These are phyloP conservation scores for Thyridium curvatum DNA, from an alignment of 2,329 filamentous ascomycete genomes.

Conservation along the genomic window DNA sequence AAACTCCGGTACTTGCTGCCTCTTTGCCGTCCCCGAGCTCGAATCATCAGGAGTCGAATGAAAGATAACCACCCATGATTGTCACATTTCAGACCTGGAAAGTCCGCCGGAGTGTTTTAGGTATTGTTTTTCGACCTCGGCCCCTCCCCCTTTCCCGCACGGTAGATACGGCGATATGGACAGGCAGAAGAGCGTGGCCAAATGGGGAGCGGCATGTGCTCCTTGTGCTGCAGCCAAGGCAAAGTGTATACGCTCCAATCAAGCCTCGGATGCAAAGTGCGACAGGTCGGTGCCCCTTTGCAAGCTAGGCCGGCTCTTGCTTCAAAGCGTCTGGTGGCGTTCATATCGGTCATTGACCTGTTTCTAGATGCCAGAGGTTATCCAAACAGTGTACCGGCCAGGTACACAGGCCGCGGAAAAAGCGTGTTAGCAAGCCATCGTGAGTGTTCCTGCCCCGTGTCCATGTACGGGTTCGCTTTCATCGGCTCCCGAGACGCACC, in stretches of 20 bases:
- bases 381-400: conserved; percentile 40
- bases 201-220: conserved; percentile 44
- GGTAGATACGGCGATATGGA: conserved; percentile 9
- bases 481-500: too few species aligned
- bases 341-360: too few species aligned
- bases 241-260: conserved; percentile 39
- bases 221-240: conserved; percentile 43
- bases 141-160: too few species aligned
- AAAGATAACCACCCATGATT: neutral
- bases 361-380: conserved; percentile 37
- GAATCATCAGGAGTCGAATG: too few species aligned
- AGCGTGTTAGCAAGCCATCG: conserved; percentile 43
- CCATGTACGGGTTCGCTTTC: too few species aligned
- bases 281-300: conserved; percentile 21
- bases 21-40: too few species aligned
- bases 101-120: too few species aligned
- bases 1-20: too few species aligned
- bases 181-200: conserved; percentile 18
- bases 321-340: too few species aligned
- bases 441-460: conserved; percentile 22
- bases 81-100: too few species aligned
- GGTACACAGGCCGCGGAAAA: conserved; percentile 43
- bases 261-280: conserved; percentile 31
- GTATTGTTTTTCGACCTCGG: too few species aligned
- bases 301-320: neutral